Base-by-base conservation (phyloP, 352 stramenopile species). In the Globisporangium polare region DNA sequence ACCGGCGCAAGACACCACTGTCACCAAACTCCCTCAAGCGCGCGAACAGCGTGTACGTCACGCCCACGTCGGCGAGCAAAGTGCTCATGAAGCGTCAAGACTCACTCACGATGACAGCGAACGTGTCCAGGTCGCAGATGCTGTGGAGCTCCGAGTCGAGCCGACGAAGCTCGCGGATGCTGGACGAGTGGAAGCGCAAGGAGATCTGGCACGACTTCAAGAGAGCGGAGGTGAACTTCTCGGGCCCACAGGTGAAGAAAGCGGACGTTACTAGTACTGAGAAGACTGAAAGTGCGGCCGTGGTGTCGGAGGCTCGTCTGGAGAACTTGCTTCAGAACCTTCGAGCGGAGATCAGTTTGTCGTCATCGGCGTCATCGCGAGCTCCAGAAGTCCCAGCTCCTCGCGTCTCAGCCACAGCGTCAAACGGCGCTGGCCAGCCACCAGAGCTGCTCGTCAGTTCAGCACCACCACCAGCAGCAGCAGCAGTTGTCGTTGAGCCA, bases 161-260 rank as follows among this genome's bases (percentile, higher is more conserved):
- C 54, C 65, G 24, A 73, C 71, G 61, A 74, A 67, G 53, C 1
- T 88, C 76, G 12, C 77, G 80, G 18, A 62, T 88, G 31, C 68
- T 90, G 20, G 80, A 90, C 49, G 80, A 90, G 47, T 75, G 68
- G 69, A 90, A 90, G 63, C 77, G 80, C 17, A 87, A 88, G 57
- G 78, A 90, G 49, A 85, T 90, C 58, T 90, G 80, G 80, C 73
- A 86, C 69, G 77, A 88, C 53, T 75, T 88, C 39, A 90, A 90
- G 55, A 71, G 74, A 29, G 80, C 78, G 1, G 80, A 90, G 55
- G 80, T 85, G 39, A 75, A 68, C n/a, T 57, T 89, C 0, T 58
- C 68, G 3, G 35, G 47, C 4, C 53, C 62, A 18, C 45, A 63
- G 6, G 51, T 24, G n/a, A 69, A 46, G 60, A 69, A 59, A 4